These are phyloP conservation scores for Cylindrotheca closterium DNA, from an alignment of 108 stramenopile genomes.

Conservation along the genomic window DNA sequence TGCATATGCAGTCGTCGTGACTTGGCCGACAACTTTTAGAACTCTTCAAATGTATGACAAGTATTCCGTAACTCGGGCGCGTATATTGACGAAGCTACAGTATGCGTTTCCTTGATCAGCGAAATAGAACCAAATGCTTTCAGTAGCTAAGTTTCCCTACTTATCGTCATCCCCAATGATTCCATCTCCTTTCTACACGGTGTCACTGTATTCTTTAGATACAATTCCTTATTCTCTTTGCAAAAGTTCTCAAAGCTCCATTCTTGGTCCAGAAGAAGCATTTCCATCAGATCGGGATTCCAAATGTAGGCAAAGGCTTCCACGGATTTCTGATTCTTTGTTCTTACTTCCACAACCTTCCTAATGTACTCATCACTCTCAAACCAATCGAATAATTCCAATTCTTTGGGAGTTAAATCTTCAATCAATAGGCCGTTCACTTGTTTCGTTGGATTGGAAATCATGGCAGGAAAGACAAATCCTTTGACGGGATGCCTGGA, in stretches of 20 bases:
- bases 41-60: no score
- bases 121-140: neutral
- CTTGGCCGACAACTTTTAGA: no score
- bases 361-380: constrained; percentile 66
- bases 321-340: neutral
- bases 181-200: constrained; percentile 49
- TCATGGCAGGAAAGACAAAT: constrained; percentile 57
- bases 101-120: no score
- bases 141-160: no score
- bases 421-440: constrained; percentile 46
- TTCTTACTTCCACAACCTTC: constrained; percentile 31
- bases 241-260: constrained; percentile 56
- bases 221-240: constrained; percentile 42
- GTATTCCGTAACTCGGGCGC: no score
- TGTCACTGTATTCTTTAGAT: constrained; percentile 47
- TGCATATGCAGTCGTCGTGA: no score
- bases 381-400: constrained; percentile 62
- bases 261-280: constrained; percentile 35
- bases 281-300: constrained; percentile 18
- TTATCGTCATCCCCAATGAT: constrained; percentile 7
- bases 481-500: constrained; percentile 52
- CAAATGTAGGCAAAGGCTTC: constrained; percentile 55
- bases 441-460: constrained; percentile 11
- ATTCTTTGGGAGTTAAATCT: constrained; percentile 38
- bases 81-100: no score